Conservation (phyloP, 1,139 yeast genomes). For the Hansenula anomala region DNA sequence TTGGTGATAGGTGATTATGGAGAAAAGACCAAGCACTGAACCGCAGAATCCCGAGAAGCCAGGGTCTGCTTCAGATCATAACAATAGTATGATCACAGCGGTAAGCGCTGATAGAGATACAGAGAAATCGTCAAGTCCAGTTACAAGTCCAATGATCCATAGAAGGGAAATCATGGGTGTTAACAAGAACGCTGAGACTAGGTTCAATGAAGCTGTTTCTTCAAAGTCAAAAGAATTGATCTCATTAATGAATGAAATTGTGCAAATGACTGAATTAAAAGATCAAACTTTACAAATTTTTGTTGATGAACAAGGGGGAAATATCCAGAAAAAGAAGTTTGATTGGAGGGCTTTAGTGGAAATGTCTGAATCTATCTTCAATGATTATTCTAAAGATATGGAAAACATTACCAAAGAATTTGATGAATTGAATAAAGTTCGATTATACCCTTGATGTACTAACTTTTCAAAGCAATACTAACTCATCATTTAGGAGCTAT, state of each 20-base stretch:
- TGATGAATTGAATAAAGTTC: constrained; percentile 21
- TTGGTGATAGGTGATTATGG: too few relatives aligned
- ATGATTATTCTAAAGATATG: constrained; percentile 19
- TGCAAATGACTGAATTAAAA: background rate
- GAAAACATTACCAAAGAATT: constrained; percentile 18
- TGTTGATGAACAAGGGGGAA: background rate
- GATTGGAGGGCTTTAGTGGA: constrained; percentile 21
- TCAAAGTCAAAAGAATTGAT: constrained; percentile 5
- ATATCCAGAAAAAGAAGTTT: constrained; percentile 6
- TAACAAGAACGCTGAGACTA: background rate
- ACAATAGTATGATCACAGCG: constrained; percentile 10
- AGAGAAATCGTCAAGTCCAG: constrained; percentile 1
- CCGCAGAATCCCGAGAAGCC: background rate
- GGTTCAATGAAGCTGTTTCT: constrained; percentile 2
- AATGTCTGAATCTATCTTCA: constrained; percentile 18
- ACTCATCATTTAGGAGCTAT: constrained; percentile 12
- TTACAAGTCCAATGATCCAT: constrained; percentile 8
- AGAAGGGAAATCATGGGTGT: background rate
- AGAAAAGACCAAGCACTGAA: background rate
- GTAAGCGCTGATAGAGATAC: constrained; percentile 7
- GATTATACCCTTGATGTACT: constrained; percentile 6
- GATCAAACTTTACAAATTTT: constrained; percentile 2
- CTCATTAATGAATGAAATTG: constrained; percentile 5
- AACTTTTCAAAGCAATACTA: constrained; percentile 1
- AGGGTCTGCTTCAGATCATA: constrained; percentile 2